phyloP scores from a whole-genome alignment of 2,329 filamentous ascomycete species.

The Pestalotiopsis sp. region DNA sequence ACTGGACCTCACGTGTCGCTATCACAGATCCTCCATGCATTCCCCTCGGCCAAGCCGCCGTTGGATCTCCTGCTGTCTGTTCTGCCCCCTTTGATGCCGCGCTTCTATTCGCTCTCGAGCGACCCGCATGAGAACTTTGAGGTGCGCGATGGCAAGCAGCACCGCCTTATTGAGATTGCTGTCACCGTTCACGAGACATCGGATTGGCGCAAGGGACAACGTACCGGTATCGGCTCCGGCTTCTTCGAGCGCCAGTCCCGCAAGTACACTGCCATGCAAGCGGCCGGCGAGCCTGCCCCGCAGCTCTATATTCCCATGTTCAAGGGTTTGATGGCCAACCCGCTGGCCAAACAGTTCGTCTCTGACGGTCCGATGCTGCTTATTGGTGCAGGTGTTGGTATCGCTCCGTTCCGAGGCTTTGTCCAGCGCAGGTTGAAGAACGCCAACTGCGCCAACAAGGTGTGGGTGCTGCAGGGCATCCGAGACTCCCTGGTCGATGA shows the following conservation, averaged over 20 bases:
- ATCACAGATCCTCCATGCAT: constrained; percentile 84
- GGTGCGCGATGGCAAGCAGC: constrained; percentile 68
- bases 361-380: constrained; percentile 96
- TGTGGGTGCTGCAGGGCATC: constrained; percentile 39
- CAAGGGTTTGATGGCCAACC: constrained; percentile 96
- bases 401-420: constrained; percentile 96
- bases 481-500: constrained; percentile 88
- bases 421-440: constrained; percentile 70
- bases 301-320: constrained; percentile 92
- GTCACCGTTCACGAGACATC: constrained; percentile 89
- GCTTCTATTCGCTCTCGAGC: constrained; percentile 97
- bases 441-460: constrained; percentile 38
- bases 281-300: constrained; percentile 55
- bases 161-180: constrained; percentile 91
- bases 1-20: constrained; percentile 86
- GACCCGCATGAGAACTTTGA: constrained; percentile 81
- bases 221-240: constrained; percentile 88
- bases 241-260: constrained; percentile 88
- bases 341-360: constrained; percentile 87
- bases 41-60: constrained; percentile 88
- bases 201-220: constrained; percentile 73
- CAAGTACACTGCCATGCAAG: constrained; percentile 69
- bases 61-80: constrained; percentile 79
- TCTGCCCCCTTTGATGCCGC: constrained; percentile 89
- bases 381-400: constrained; percentile 93